A percentile compares a stretch with the other conserved stretches of the same genome.
Evolutionary conservation across 2,329 filamentous ascomycete genomes (phyloP).

Genomic region (Pezicula rhizophila): DNA sequence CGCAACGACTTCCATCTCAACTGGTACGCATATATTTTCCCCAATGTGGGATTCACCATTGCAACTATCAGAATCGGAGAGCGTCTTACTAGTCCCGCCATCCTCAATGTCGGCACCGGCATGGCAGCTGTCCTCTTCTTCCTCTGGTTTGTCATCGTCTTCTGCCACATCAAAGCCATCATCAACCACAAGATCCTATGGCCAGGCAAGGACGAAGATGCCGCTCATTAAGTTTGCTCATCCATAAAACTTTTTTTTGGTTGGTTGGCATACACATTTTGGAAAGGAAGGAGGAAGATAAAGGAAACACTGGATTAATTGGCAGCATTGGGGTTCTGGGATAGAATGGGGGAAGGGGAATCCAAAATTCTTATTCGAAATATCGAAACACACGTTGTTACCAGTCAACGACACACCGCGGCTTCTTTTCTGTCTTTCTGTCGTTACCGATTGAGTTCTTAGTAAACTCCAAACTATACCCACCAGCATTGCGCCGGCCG

Average conservation of each 20-base stretch:
- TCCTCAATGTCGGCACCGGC: conserved; percentile 31
- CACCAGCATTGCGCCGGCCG: conserved; percentile 2
- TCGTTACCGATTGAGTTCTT: background rate
- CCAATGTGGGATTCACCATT: conserved; percentile 52
- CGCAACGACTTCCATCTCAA: conserved; percentile 51
- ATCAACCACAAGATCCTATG: conserved; percentile 23
- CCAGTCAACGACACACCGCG: background rate
- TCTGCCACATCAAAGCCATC: conserved; percentile 22
- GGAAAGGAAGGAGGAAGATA: background rate
- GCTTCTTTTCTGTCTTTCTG: background rate
- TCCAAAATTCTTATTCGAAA: background rate
- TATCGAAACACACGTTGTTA: background rate
- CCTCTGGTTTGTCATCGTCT: conserved; percentile 23
- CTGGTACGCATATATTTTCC: conserved; percentile 60
- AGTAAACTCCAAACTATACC: background rate
- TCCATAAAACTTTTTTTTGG: background rate
- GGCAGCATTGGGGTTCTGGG: no score
- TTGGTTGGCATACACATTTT: background rate
- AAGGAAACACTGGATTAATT: background rate
- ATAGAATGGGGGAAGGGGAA: background rate
- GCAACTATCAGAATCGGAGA: conserved; percentile 49
- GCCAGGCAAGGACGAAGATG: conserved; percentile 28
- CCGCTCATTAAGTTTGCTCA: conserved; percentile 2
- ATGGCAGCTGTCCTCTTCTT: conserved; percentile 44
- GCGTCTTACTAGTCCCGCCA: conserved; percentile 35